These are phyloP conservation scores for Leccinum fallax DNA, from an alignment of 1,284 basidiomycete genomes.

Conservation along the genomic window DNA sequence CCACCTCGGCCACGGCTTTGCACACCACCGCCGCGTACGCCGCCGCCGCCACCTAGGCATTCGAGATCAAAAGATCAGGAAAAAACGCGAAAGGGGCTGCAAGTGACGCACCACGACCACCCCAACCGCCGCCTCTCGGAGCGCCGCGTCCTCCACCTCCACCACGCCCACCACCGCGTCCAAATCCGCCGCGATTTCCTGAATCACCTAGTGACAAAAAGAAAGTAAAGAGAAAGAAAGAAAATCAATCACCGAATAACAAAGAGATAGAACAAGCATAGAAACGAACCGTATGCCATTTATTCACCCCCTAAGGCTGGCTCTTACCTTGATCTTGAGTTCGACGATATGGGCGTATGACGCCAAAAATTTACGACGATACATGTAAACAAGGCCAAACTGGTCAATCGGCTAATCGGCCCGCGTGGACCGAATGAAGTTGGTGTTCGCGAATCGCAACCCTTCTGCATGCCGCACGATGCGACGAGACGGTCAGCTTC, in stretches of 20 bases:
- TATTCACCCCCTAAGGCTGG: conserved; percentile 20
- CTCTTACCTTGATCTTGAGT: conserved; percentile 17
- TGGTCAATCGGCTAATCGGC: neutral
- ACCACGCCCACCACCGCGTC: conserved; percentile 39
- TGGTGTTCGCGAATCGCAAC: no score
- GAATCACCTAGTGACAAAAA: conserved; percentile 44
- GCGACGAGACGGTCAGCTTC: neutral
- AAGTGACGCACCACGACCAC: conserved; percentile 26
- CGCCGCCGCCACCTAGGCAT: conserved; percentile 21
- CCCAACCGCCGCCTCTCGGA: conserved; percentile 47
- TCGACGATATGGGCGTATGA: neutral
- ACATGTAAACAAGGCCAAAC: conserved; percentile 20
- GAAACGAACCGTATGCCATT: conserved; percentile 34
- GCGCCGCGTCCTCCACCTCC: conserved; percentile 46
- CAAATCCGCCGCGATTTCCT: conserved; percentile 58
- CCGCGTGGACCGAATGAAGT: neutral
- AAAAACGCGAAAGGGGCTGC: neutral
- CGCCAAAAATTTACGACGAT: conserved; percentile 18
- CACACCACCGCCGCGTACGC: conserved; percentile 34
- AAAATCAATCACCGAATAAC: neutral
- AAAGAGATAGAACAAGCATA: neutral
- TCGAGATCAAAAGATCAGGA: conserved; percentile 7
- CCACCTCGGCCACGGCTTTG: conserved; percentile 27
- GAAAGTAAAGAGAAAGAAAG: neutral
- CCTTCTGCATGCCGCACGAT: neutral